phyloP scores from a whole-genome alignment of 78 protist species.

The Dictyostelium firmibasis region DNA sequence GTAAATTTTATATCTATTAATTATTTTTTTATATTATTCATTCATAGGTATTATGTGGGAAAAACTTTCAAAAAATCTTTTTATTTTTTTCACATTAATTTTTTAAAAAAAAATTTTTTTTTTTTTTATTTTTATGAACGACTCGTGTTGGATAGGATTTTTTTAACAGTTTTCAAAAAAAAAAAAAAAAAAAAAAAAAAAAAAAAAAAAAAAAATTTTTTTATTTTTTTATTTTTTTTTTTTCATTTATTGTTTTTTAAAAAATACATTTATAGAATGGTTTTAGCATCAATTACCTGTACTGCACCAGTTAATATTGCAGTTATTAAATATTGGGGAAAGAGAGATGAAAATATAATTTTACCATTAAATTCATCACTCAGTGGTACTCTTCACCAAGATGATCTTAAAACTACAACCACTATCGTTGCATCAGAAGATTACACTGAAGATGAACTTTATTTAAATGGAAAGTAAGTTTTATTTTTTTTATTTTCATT shows the following conservation, averaged over 20 bases:
- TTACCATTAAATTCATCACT: slow-evolving; percentile 96
- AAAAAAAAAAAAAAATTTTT: background rate
- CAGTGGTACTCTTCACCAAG: slow-evolving; percentile 89
- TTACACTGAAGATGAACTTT: slow-evolving; percentile 86
- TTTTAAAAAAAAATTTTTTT: background rate
- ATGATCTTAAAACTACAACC: slow-evolving; percentile 88
- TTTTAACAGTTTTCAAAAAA: background rate
- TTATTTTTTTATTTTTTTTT: background rate
- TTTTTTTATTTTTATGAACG: background rate
- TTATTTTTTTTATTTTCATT: background rate
- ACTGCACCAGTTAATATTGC: slow-evolving; percentile 98
- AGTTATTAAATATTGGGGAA: slow-evolving; percentile 99
- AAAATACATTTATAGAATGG: slow-evolving; percentile 1
- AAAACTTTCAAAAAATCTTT: background rate
- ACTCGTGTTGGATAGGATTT: background rate
- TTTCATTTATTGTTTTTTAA: background rate
- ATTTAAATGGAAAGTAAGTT: slow-evolving; percentile 96
- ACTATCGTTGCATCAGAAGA: slow-evolving; percentile 60
- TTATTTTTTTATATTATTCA: too few relatives aligned
- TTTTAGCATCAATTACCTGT: slow-evolving; percentile 83
- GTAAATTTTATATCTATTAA: too few relatives aligned
- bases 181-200: background rate
- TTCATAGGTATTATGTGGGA: too few relatives aligned
- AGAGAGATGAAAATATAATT: slow-evolving; percentile 92
- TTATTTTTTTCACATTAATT: background rate